These are phyloP conservation scores for Dryadomyces quercivorus DNA, from an alignment of 2,329 filamentous ascomycete genomes.

Conservation along the genomic window DNA sequence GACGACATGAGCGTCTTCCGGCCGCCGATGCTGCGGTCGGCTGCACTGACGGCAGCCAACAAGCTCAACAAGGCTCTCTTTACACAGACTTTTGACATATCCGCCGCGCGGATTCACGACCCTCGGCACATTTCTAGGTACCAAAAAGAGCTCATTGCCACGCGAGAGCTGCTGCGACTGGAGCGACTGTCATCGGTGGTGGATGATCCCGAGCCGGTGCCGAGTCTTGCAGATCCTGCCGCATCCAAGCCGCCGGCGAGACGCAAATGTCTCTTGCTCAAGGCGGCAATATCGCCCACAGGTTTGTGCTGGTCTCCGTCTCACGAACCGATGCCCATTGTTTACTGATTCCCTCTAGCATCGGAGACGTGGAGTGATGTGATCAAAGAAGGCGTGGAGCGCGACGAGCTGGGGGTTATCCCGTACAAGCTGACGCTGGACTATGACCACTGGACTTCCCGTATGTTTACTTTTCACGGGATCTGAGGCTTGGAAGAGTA, in stretches of 20 bases:
- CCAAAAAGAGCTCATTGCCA: constrained; percentile 52
- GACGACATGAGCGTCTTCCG: constrained; percentile 48
- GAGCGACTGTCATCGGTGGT: constrained; percentile 53
- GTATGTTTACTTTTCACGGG: constrained; percentile 29
- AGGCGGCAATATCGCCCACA: constrained; percentile 40
- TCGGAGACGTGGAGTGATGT: constrained; percentile 64
- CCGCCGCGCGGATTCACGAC: constrained; percentile 68
- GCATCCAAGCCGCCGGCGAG: constrained; percentile 16
- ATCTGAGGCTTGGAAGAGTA: not conserved
- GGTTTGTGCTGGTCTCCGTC: constrained; percentile 21
- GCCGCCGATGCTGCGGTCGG: constrained; percentile 63
- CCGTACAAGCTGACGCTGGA: constrained; percentile 65
- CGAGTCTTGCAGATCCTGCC: constrained; percentile 20
- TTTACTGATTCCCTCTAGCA: constrained; percentile 26
- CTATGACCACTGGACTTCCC: constrained; percentile 79
- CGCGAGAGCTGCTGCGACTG: constrained; percentile 51
- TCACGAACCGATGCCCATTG: not conserved
- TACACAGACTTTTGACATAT: constrained; percentile 58
- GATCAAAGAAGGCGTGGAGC: constrained; percentile 55
- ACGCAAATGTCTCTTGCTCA: constrained; percentile 48
- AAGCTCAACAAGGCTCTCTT: constrained; percentile 73
- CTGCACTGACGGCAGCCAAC: constrained; percentile 41
- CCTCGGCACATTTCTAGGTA: constrained; percentile 62
- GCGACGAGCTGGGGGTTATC: constrained; percentile 56
- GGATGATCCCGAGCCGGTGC: constrained; percentile 44